Conservation (phyloP, 331 rosid genomes). For the Quercus phellos region DNA sequence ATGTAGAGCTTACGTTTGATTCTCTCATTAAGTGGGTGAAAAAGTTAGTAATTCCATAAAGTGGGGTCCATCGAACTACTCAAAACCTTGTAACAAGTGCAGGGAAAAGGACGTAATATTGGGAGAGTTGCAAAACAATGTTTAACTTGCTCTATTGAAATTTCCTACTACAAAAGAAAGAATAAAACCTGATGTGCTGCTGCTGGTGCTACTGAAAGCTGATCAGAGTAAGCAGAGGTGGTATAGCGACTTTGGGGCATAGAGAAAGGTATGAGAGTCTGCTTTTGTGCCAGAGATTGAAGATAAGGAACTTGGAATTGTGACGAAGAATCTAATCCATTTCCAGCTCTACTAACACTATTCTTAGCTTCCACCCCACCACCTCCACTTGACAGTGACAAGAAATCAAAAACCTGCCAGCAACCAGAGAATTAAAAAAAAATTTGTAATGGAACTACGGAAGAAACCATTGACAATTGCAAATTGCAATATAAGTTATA, state of each 20-base stretch:
- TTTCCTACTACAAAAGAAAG: not conserved
- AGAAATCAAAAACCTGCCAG: slow-evolving; percentile 60
- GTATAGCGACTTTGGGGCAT: slow-evolving; percentile 37
- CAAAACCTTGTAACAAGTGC: no score
- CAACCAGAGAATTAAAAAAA: not conserved
- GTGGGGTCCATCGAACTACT: no score
- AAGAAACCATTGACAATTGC: not conserved
- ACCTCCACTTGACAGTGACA: slow-evolving; percentile 49
- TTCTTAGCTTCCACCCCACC: slow-evolving; percentile 36
- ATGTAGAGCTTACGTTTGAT: not conserved
- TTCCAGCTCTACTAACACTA: slow-evolving; percentile 27
- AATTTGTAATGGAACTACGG: not conserved
- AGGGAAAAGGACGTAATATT: not conserved
- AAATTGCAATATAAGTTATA: slow-evolving; percentile 17
- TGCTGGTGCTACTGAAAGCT: slow-evolving; percentile 22
- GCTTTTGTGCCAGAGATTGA: slow-evolving; percentile 44
- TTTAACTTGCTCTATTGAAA: not conserved
- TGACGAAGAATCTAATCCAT: slow-evolving; percentile 36
- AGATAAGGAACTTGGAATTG: slow-evolving; percentile 49
- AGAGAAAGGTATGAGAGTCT: slow-evolving; percentile 34
- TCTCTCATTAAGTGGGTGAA: not conserved
- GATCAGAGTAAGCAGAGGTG: slow-evolving; percentile 40
- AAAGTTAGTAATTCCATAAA: not conserved
- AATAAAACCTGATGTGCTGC: slow-evolving; percentile 51
- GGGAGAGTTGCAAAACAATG: not conserved